These are phyloP conservation scores for Phellinidium pouzarii DNA, from an alignment of 1,284 basidiomycete genomes.

Conservation along the genomic window DNA sequence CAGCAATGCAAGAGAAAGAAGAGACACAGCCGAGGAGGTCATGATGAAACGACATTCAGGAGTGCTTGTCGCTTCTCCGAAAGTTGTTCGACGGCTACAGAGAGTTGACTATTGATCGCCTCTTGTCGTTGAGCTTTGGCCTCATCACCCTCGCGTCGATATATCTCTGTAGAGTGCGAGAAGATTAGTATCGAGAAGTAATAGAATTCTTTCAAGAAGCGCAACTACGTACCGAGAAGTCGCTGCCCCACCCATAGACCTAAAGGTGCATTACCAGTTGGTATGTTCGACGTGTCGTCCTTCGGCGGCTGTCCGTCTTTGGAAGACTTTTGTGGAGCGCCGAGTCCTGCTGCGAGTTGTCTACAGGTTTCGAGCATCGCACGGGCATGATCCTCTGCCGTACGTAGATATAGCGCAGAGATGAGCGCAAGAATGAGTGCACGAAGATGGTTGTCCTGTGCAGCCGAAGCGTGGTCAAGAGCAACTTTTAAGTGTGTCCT, in stretches of 20 bases:
- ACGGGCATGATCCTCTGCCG: constrained; percentile 57
- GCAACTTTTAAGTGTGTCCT: constrained; percentile 59
- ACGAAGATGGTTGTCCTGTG: constrained; percentile 65
- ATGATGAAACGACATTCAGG: background rate
- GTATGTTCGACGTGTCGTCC: constrained; percentile 17
- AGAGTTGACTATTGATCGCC: constrained; percentile 28
- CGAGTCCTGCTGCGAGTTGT: constrained; percentile 62
- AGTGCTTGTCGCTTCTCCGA: constrained; percentile 3
- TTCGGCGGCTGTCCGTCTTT: constrained; percentile 10
- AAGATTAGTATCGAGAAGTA: constrained; percentile 1
- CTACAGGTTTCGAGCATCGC: constrained; percentile 58
- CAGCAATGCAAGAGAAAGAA: background rate
- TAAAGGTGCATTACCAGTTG: constrained; percentile 54
- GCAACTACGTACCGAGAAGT: constrained; percentile 44
- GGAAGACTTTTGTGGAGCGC: constrained; percentile 36
- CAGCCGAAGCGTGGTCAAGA: constrained; percentile 45
- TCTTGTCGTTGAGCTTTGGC: constrained; percentile 35
- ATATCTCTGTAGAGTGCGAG: constrained; percentile 37
- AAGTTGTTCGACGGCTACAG: constrained; percentile 9
- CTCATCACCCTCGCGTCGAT: constrained; percentile 45
- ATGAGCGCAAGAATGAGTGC: constrained; percentile 60
- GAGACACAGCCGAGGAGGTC: background rate
- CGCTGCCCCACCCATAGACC: constrained; percentile 67
- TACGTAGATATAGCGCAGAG: constrained; percentile 63
- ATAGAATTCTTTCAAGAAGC: background rate